Base-by-base conservation (phyloP, 306 rosid genomes). In the Alnus rubra region DNA sequence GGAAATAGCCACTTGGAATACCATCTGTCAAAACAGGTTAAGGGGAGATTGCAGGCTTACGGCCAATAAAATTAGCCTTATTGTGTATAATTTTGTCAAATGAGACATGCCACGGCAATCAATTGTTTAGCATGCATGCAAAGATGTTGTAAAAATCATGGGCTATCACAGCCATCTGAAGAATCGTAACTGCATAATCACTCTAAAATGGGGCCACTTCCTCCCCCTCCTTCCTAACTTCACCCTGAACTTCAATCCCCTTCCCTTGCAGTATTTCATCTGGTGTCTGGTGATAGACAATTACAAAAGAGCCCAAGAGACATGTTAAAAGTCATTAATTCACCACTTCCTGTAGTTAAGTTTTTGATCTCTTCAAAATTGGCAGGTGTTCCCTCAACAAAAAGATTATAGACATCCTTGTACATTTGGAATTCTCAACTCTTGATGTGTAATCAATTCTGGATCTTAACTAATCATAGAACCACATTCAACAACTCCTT, bases 141-240 rank as follows among this genome's bases (percentile, higher is more conserved):
- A 51, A 64, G 78, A 81, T n/a, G 74, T 15, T 33, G 37, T 33
- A 33, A 68, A 78, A 65, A 31, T 64, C 76, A 80, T 67, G 50
- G 74, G 74, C 67, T 53, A 73, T 81, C 28, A 55, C 12, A 30
- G 56, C 64, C 59, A 74, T 55, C 68, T 16, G 51, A 78, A 60
- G 55, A 28, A 69, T 47, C 7, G 31, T 42, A 52, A 54, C 54
- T 35, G 5, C 2, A 0, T n/a, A 8, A 28, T 19, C 1, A n/a
- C 54, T 50, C 54, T 50, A 50, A 50, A 50, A 50, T 50, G 16
- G 30, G 63, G 63, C 13, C 63, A 56, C 28, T 19, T 56, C 63
- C 63, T 8, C 9, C 49, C 49, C 49, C 49, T 8, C 37, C 37
- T 33, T 33, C 37, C 37, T 33, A 33, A 33, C 37, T 33, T 45